phyloP scores from a whole-genome alignment of 176 grass and related monocot species.

The Bonia amplexicaulis region DNA sequence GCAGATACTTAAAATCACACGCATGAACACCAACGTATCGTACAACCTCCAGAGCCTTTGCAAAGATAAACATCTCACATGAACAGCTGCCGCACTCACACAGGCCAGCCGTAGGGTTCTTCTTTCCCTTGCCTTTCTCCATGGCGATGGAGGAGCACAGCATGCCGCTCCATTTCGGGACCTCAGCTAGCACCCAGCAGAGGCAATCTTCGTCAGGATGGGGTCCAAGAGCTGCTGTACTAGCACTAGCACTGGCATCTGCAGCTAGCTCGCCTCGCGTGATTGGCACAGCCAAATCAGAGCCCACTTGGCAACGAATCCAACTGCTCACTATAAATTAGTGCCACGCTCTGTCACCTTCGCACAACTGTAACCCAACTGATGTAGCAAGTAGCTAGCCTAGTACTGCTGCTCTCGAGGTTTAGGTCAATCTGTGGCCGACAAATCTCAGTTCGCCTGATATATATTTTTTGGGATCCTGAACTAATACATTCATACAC shows the following conservation, averaged over 20 bases:
- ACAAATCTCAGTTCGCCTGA: neutral
- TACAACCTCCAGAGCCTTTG: neutral
- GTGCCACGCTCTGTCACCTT: conserved; percentile 9
- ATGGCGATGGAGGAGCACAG: neutral
- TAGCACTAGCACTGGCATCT: neutral
- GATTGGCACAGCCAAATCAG: neutral
- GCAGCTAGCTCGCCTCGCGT: neutral
- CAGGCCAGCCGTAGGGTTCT: neutral
- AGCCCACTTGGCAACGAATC: conserved; percentile 26
- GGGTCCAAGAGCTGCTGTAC: neutral
- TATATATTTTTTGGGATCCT: neutral
- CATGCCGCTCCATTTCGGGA: neutral
- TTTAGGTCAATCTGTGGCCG: neutral
- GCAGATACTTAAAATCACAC: neutral
- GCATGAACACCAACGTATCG: neutral
- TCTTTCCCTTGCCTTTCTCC: neutral
- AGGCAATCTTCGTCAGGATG: neutral
- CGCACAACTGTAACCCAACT: conserved; percentile 24
- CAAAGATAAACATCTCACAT: neutral
- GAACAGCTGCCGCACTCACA: neutral
- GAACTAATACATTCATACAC: neutral
- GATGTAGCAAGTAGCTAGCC: neutral
- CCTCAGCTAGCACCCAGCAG: neutral
- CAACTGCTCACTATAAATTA: conserved; percentile 24
- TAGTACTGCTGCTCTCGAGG: neutral